These are phyloP conservation scores for Trichoderma polysporum DNA, from an alignment of 2,329 filamentous ascomycete species.

Conservation along the genomic window DNA sequence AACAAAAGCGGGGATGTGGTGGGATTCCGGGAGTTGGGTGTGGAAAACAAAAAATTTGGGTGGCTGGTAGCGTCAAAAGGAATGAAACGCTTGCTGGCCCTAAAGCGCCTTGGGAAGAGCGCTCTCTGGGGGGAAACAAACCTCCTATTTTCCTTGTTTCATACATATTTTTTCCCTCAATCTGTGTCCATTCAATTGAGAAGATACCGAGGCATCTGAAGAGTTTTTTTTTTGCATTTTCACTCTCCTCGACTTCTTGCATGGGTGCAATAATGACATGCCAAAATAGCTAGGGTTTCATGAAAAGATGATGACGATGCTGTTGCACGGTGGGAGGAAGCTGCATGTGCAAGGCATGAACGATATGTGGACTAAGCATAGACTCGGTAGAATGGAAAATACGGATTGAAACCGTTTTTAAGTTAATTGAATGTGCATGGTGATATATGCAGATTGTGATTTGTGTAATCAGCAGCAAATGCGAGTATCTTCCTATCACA, in stretches of 20 bases:
- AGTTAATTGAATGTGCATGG: background rate
- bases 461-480: background rate
- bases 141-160: conserved; percentile 30
- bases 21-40: conserved; percentile 24
- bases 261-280: conserved; percentile 27
- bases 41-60: conserved; percentile 24
- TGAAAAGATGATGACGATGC: conserved; percentile 30
- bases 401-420: conserved; percentile 29
- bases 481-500: background rate
- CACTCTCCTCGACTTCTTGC: conserved; percentile 30
- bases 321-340: conserved; percentile 23
- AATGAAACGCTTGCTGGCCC: conserved; percentile 7
- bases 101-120: conserved; percentile 19
- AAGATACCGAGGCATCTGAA: conserved; percentile 37
- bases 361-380: conserved; percentile 37
- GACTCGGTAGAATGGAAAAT: conserved; percentile 40
- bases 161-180: conserved; percentile 28
- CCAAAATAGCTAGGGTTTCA: conserved; percentile 25
- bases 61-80: conserved; percentile 8
- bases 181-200: conserved; percentile 35
- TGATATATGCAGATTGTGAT: background rate
- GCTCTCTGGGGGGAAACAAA: conserved; percentile 11
- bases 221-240: conserved; percentile 33
- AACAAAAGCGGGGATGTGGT: conserved; percentile 22
- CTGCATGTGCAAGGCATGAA: conserved; percentile 25